A percentile compares a stretch with the other conserved stretches of the same genome.
These are phyloP conservation scores for Pichia insulana DNA, from an alignment of 805 yeast species.

Conservation along the genomic window DNA sequence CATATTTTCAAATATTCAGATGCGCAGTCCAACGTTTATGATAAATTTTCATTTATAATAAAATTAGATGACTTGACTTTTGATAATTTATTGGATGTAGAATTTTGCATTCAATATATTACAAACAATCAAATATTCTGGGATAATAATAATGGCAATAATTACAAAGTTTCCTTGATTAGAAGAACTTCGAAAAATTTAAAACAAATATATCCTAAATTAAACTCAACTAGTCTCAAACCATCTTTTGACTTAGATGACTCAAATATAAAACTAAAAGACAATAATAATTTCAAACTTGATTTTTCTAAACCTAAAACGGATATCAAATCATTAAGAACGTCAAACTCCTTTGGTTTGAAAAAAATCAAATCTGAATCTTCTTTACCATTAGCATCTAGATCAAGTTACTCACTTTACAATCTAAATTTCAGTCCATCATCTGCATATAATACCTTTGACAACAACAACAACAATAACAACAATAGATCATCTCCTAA, in stretches of 20 bases:
- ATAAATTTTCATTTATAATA: slow-evolving; percentile 42
- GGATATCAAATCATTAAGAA: slow-evolving; percentile 16
- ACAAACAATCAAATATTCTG: slow-evolving; percentile 27
- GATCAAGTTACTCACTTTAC: background rate
- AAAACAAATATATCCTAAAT: slow-evolving; percentile 2
- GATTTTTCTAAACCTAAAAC: slow-evolving; percentile 16
- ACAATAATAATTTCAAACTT: slow-evolving; percentile 21
- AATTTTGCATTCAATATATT: slow-evolving; percentile 33
- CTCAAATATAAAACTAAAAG: slow-evolving; percentile 22
- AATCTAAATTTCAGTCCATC: too few species aligned
- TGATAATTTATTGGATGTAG: slow-evolving; percentile 24
- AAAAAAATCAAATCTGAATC: slow-evolving; percentile 27
- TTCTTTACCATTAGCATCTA: slow-evolving; percentile 15
- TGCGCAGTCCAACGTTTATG: slow-evolving; percentile 22
- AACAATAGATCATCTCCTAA: background rate
- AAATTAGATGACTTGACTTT: slow-evolving; percentile 28
- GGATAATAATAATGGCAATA: slow-evolving; percentile 33
- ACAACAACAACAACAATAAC: background rate
- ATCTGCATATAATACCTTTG: too few species aligned
- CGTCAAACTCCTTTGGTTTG: slow-evolving; percentile 20
- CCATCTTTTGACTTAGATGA: slow-evolving; percentile 21
- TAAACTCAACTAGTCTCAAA: background rate
- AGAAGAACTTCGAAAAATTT: slow-evolving; percentile 12
- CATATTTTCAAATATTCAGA: slow-evolving; percentile 33
- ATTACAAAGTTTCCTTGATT: slow-evolving; percentile 31